Evolutionary conservation across 305 asterid species (phyloP).

Genomic region (Stenogyne calaminthoides): DNA sequence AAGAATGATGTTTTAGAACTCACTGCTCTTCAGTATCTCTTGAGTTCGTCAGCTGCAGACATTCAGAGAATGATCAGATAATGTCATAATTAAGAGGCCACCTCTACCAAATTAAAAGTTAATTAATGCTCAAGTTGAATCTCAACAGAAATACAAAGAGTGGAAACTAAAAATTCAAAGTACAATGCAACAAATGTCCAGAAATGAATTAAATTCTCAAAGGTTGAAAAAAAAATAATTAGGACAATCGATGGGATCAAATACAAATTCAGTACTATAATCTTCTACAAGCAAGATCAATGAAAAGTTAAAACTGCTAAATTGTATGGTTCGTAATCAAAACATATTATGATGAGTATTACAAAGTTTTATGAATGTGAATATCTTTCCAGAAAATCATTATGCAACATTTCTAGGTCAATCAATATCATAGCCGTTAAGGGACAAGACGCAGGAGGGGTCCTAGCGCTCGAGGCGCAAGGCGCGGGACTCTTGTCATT

Average conservation of each 20-base stretch:
- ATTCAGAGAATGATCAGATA: constrained; percentile 38
- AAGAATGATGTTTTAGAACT: constrained; percentile 34
- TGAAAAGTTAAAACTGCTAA: not conserved
- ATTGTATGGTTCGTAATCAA: not conserved
- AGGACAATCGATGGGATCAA: constrained; percentile 4
- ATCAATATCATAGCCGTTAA: not conserved
- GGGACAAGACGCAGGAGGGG: too few species aligned
- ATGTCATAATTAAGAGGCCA: constrained; percentile 3
- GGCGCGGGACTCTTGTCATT: not conserved
- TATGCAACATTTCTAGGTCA: constrained; percentile 7
- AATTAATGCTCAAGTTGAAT: constrained; percentile 18
- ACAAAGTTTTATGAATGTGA: not conserved
- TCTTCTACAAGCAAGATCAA: not conserved
- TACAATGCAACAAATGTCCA: not conserved
- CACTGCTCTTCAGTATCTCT: constrained; percentile 64
- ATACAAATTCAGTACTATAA: not conserved
- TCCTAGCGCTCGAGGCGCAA: too few species aligned
- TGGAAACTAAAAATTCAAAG: not conserved
- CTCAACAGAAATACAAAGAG: constrained; percentile 1
- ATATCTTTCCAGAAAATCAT: not conserved
- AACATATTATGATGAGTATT: not conserved
- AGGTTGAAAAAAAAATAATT: not conserved
- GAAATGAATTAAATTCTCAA: not conserved
- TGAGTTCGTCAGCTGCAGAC: constrained; percentile 54
- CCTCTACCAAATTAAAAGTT: not conserved